These are phyloP conservation scores for Climacium dendroides DNA, from an alignment of 225 moss, liverwort and hornwort genomes.

Conservation along the genomic window DNA sequence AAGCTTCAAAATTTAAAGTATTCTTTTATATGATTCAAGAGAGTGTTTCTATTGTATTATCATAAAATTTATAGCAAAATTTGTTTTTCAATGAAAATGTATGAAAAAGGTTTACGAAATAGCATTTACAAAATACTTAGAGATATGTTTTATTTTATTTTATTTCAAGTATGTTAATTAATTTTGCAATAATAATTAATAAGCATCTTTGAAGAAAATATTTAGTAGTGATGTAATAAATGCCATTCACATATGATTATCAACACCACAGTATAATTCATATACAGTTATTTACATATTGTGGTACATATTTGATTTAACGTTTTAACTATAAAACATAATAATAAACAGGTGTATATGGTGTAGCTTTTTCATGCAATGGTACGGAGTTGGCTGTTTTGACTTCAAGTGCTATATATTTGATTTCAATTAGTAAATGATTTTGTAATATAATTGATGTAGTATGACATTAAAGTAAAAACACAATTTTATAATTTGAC, in stretches of 20 bases:
- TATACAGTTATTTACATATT: not conserved
- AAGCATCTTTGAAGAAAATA: not conserved
- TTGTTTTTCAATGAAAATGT: rapidly evolving
- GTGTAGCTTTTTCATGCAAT: constrained; percentile 2
- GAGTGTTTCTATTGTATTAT: not conserved
- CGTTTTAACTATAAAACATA: not conserved
- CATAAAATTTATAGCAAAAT: not conserved
- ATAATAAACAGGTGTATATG: not conserved
- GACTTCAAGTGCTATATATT: not conserved
- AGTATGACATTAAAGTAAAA: not conserved
- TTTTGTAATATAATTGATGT: not conserved
- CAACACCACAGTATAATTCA: too few relatives aligned
- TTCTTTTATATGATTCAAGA: not conserved
- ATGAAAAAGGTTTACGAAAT: not conserved
- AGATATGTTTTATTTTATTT: too few relatives aligned
- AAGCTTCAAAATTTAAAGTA: not conserved
- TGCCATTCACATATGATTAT: not conserved
- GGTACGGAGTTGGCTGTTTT: not conserved
- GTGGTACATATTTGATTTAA: not conserved
- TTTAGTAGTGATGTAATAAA: too few relatives aligned
- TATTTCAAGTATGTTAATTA: not conserved
- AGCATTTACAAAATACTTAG: not conserved
- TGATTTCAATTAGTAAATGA: not conserved
- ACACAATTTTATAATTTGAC: not conserved
- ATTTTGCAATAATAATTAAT: not conserved